Evolutionary conservation across 2,329 filamentous ascomycete species (phyloP).

Genomic region (Talaromyces sp.): DNA sequence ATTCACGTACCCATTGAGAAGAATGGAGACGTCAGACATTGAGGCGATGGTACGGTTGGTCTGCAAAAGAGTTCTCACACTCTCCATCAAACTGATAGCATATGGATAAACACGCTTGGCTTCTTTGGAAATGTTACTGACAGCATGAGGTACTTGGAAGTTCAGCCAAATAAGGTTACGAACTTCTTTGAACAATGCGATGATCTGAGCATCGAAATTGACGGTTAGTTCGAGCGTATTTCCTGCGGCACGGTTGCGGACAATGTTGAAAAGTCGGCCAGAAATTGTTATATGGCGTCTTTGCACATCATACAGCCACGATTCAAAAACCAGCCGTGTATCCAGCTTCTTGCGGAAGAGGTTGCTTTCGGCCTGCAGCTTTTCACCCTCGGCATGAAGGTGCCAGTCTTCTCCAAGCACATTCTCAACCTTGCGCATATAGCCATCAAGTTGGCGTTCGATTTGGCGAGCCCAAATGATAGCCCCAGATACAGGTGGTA

Average conservation of each 20-base stretch:
- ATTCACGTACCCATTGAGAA: constrained; percentile 89
- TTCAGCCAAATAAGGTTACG: constrained; percentile 94
- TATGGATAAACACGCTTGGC: constrained; percentile 99
- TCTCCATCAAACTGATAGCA: constrained; percentile 97
- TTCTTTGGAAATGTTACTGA: constrained; percentile 95
- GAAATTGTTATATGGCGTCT: constrained; percentile 87
- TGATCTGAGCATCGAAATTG: constrained; percentile 97
- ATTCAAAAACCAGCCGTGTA: constrained; percentile 89
- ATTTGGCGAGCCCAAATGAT: constrained; percentile 99
- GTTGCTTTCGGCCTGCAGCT: constrained; percentile 86
- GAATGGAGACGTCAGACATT: constrained; percentile 83
- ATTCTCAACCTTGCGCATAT: constrained; percentile 99
- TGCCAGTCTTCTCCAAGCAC: constrained; percentile 95
- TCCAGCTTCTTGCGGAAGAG: constrained; percentile 96
- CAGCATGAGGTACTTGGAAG: constrained; percentile 89
- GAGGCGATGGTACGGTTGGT: constrained; percentile 80
- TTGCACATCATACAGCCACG: constrained; percentile 90
- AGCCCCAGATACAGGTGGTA: constrained; percentile 92
- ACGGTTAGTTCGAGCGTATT: constrained; percentile 86
- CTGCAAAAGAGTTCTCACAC: constrained; percentile 88
- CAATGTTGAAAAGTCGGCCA: constrained; percentile 88
- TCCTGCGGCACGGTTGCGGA: constrained; percentile 83
- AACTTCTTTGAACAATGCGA: constrained; percentile 97
- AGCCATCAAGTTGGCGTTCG: constrained; percentile 89
- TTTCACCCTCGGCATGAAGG: constrained; percentile 90